Evolutionary conservation across 768 basidiomycete genomes (phyloP), one percentile per base, ranked within the genome.

Genomic region (Strobilomyces echinocephalus): DNA sequence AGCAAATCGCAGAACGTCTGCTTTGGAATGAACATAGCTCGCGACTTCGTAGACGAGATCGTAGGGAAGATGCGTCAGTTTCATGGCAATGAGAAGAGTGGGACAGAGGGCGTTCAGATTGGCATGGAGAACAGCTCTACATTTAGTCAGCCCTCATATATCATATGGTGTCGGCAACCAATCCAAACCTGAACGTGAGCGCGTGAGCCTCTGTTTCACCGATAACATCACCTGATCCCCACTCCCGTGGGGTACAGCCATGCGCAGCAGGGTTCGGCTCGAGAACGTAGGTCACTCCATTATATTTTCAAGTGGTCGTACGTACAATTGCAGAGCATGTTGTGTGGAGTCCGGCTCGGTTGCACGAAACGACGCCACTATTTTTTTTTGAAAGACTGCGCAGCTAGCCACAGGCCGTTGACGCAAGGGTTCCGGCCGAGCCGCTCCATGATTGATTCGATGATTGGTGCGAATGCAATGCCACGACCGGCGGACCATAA

Each of bases 21-120:
- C 63, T 42, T 75, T 77, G 33, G 72, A 75, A 35, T 79, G 72
- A 40, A 88, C 67, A 62, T 76, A 75, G 24, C 67, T 65, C 1
- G 85, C 80, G 46, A 89, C 78, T 64, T 88, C 85, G 41, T 87
- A 77, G 40, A 88, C 73, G 42, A 89, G 64, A 66, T 90, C 88
- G 31, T 74, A 75, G 0, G 87, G 87, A 14, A 74, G 53, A 6
- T 16, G 51, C 20, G 57, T 30, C 35, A 69, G 49, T 11, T 49
- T 46, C 63, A 64, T 65, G 50, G 50, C 46, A 24, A 6, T 36
- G 38, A 40, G 11, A 15, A 40, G 41, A 35, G 42, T 2, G 30
- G 28, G 38, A 40, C 16, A 16, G 40, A n/a, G 39, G 10, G 33
- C 15, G 48, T 28, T 35, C 18, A 18, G 18, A 12, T 26, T 5